A percentile compares a stretch with the other conserved stretches of the same genome.
Evolutionary conservation across 306 rosid genomes (phyloP).

Genomic region (Purshia tridentata): DNA sequence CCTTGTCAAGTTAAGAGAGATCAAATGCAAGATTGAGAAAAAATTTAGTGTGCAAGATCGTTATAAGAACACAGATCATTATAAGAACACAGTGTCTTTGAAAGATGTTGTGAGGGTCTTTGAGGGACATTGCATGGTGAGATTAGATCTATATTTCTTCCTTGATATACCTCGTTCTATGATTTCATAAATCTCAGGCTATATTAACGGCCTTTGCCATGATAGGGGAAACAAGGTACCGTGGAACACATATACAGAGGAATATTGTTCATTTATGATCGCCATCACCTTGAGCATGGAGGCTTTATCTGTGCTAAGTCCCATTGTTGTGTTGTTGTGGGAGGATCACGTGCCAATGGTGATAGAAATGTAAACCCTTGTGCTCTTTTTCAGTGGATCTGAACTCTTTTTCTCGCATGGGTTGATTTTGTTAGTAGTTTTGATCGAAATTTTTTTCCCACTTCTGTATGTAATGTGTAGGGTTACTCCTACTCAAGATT

Average conservation of each 20-base stretch:
- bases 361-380: conserved; percentile 69
- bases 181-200: conserved; percentile 17
- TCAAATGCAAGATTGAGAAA: conserved; percentile 86
- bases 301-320: conserved; percentile 95
- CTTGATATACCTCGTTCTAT: background rate
- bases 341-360: conserved; percentile 86
- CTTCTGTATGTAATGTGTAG: conserved; percentile 22
- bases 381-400: conserved; percentile 6
- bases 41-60: conserved; percentile 80
- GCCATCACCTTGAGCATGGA: conserved; percentile 98
- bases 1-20: conserved; percentile 82
- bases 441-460: conserved; percentile 15
- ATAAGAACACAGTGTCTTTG: conserved; percentile 65
- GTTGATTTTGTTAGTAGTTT: background rate
- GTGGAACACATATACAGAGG: conserved; percentile 97
- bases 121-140: conserved; percentile 90
- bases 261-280: conserved; percentile 76
- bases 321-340: conserved; percentile 83
- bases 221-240: conserved; percentile 94
- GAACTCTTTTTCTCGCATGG: background rate
- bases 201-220: conserved; percentile 9
- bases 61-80: conserved; percentile 62
- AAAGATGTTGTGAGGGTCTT: conserved; percentile 89
- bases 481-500: conserved; percentile 67
- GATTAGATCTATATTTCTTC: conserved; percentile 40